Percentiles rank a stretch among this genome's conserved stretches.
phyloP scores from a whole-genome alignment of 1,284 basidiomycete genomes.

The Mrakiaceae sp. region DNA sequence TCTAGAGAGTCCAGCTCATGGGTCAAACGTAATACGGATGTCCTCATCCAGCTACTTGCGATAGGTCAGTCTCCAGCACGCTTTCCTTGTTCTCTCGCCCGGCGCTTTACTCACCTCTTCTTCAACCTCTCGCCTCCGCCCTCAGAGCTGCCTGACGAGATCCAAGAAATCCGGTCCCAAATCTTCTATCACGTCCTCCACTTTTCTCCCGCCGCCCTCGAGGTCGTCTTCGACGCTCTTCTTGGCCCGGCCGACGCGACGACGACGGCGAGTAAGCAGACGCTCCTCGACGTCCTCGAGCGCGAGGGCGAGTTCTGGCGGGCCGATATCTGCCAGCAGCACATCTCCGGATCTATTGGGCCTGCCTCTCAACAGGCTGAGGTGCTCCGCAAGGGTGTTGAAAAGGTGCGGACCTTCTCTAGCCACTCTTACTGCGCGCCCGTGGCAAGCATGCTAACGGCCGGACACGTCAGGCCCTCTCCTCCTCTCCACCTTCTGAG shows the following conservation, averaged over 20 bases:
- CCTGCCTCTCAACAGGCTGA: no score
- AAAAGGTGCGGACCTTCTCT: background rate
- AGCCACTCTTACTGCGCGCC: no score
- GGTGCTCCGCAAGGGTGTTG: background rate
- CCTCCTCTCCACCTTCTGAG: background rate
- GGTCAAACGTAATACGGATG: conserved; percentile 14
- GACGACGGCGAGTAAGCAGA: conserved; percentile 1
- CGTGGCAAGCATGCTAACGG: no score
- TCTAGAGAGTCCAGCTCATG: background rate
- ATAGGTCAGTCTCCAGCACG: conserved; percentile 2
- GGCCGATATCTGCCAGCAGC: background rate
- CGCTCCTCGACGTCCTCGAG: conserved; percentile 2
- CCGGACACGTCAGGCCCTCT: background rate
- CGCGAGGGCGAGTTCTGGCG: conserved; percentile 4
- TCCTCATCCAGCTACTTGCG: conserved; percentile 12
- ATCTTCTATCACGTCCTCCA: conserved; percentile 1
- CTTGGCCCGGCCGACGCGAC: background rate
- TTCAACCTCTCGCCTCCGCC: background rate
- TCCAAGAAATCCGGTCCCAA: background rate
- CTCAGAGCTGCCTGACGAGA: conserved; percentile 2
- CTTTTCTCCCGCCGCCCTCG: background rate
- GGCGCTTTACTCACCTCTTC: background rate
- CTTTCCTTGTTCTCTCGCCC: background rate
- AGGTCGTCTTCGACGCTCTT: conserved; percentile 5
- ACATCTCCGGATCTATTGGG: no score